Conservation (phyloP, 225 moss, liverwort and hornwort genomes). For the Physcomitrellopsis africana region DNA sequence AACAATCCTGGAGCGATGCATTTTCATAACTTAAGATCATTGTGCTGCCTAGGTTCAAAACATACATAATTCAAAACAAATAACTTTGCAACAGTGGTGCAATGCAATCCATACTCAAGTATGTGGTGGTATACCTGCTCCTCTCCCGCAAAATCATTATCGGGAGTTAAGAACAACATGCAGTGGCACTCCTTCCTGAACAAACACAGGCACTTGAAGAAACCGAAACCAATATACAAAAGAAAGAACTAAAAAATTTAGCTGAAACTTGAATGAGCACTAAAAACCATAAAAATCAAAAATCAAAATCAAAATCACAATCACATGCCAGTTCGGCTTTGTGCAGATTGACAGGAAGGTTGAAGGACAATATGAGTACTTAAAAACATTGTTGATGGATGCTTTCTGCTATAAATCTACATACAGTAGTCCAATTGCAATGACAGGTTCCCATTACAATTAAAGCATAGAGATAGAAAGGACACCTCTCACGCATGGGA, state of each 20-base stretch:
- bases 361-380: too few species aligned
- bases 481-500: constrained; percentile 94
- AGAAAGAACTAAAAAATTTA: too few species aligned
- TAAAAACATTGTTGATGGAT: too few species aligned
- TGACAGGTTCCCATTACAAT: neutral
- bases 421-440: neutral
- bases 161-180: constrained; percentile 69
- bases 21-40: neutral
- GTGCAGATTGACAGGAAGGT: too few species aligned
- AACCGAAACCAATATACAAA: too few species aligned
- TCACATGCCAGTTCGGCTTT: too few species aligned
- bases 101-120: neutral
- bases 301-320: too few species aligned
- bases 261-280: too few species aligned
- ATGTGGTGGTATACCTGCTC: constrained; percentile 47
- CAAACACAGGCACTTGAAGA: neutral
- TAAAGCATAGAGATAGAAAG: constrained; percentile 1
- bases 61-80: neutral
- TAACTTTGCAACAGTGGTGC: neutral
- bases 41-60: constrained; percentile 9
- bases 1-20: neutral
- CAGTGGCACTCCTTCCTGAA: constrained; percentile 76
- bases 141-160: constrained; percentile 73
- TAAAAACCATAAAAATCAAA: too few species aligned
- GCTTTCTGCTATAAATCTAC: too few species aligned